Evolutionary conservation across 163 green algal species (phyloP).

Genomic region (Chloromonas sp.): DNA sequence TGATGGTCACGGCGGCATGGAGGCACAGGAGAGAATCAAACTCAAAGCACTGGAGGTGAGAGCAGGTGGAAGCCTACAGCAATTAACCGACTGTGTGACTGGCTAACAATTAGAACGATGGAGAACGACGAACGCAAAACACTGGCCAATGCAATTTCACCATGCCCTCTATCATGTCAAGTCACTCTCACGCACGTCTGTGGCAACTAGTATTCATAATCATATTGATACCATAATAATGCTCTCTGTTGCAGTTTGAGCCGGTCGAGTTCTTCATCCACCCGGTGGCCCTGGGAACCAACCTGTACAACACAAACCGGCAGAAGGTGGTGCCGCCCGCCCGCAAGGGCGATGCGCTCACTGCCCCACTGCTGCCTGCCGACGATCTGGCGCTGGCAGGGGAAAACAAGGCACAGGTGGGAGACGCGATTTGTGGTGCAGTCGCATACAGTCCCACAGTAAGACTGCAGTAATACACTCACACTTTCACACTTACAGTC

Average conservation of each 20-base stretch:
- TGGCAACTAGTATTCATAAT: no score
- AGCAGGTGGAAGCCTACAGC: not conserved
- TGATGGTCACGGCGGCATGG: slow-evolving; percentile 16
- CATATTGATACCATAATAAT: no score
- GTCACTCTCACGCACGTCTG: no score
- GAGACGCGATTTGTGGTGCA: not conserved
- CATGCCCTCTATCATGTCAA: no score
- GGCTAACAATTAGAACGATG: no score
- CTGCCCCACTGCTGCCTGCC: slow-evolving; percentile 12
- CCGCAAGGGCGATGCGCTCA: slow-evolving; percentile 22
- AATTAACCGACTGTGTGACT: no score
- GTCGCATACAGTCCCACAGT: no score
- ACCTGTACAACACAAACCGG: slow-evolving; percentile 58
- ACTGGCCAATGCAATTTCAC: not conserved
- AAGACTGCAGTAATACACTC: not conserved
- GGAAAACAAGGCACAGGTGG: slow-evolving; percentile 4
- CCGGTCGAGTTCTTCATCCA: slow-evolving; percentile 59
- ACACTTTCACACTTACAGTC: not conserved
- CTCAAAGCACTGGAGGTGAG: slow-evolving; percentile 13
- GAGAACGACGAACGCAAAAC: not conserved
- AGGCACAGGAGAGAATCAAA: slow-evolving; percentile 27
- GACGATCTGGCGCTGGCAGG: slow-evolving; percentile 5
- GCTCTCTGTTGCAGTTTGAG: slow-evolving; percentile 29
- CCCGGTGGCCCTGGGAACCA: slow-evolving; percentile 47
- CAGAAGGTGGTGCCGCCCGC: slow-evolving; percentile 39